Percentiles rank a stretch among this genome's conserved stretches.
Conservation (phyloP, 495 filamentous ascomycete genomes). For the Xanthoparmelia taractica region DNA sequence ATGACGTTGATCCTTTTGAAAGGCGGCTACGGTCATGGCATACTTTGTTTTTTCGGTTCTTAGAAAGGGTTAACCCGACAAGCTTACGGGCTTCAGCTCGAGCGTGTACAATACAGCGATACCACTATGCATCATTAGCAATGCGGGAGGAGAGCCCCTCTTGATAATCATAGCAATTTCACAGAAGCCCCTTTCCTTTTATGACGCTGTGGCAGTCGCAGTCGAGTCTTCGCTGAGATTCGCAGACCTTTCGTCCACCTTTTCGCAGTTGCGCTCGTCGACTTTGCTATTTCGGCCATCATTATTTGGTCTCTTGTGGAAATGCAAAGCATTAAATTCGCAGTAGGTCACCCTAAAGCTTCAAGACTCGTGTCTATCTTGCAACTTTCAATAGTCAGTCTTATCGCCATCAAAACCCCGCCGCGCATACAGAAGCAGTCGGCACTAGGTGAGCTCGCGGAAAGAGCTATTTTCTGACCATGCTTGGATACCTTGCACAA, state of each 20-base stretch:
- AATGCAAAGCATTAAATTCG: no score
- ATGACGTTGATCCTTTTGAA: neutral
- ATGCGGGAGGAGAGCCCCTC: neutral
- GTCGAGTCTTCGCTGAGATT: neutral
- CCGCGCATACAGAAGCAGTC: neutral
- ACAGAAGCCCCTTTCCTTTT: neutral
- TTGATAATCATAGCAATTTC: neutral
- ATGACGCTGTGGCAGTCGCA: neutral
- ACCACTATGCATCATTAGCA: neutral
- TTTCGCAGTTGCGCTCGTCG: neutral
- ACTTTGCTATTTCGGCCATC: no score
- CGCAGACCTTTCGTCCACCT: neutral
- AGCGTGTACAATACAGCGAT: conserved; percentile 1
- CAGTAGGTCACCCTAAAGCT: neutral
- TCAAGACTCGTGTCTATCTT: neutral
- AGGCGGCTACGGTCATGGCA: neutral
- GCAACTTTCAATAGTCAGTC: neutral
- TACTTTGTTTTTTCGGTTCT: neutral
- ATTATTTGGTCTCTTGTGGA: no score
- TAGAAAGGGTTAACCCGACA: neutral
- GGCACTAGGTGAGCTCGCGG: neutral
- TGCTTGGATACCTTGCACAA: no score
- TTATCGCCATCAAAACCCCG: neutral
- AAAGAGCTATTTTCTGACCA: neutral
- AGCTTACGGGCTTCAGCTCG: neutral